Evolutionary conservation across 1,284 basidiomycete genomes (phyloP).

Genomic region (Ganoderma multipileum): DNA sequence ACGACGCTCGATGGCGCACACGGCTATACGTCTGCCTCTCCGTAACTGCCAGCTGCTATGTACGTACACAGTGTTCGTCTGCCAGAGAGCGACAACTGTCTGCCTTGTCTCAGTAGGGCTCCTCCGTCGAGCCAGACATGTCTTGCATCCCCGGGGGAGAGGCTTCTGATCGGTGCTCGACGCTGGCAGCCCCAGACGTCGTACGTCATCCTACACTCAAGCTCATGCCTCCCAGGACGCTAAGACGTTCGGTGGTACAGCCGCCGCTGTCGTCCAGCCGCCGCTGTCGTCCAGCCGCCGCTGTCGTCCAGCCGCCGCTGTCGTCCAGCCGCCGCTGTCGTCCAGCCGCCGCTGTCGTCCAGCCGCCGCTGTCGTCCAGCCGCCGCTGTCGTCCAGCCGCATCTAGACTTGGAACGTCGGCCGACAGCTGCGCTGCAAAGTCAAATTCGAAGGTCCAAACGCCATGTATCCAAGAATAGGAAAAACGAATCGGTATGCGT

Average conservation of each 20-base stretch:
- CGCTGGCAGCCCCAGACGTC: not conserved
- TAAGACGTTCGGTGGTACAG: not conserved
- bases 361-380: not conserved
- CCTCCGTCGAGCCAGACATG: not conserved
- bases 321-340: not conserved
- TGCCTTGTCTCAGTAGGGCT: not conserved
- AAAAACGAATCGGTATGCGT: not conserved
- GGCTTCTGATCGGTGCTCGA: not conserved
- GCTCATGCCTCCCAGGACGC: not conserved
- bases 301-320: not conserved
- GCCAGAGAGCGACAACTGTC: not conserved
- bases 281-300: not conserved
- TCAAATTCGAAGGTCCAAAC: not conserved
- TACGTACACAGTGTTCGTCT: not conserved
- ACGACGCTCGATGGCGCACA: not conserved
- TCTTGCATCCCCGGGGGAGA: not conserved
- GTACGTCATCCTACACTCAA: not conserved
- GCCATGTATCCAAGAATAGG: conserved; percentile 2
- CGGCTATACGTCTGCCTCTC: not conserved
- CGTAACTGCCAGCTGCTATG: not conserved
- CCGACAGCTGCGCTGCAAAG: not conserved
- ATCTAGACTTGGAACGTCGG: not conserved
- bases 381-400: not conserved
- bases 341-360: not conserved
- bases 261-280: not conserved